Percentiles rank a stretch among this genome's conserved stretches.
Conservation (phyloP, 1,284 basidiomycete species). For the Volvariella surrecta region DNA sequence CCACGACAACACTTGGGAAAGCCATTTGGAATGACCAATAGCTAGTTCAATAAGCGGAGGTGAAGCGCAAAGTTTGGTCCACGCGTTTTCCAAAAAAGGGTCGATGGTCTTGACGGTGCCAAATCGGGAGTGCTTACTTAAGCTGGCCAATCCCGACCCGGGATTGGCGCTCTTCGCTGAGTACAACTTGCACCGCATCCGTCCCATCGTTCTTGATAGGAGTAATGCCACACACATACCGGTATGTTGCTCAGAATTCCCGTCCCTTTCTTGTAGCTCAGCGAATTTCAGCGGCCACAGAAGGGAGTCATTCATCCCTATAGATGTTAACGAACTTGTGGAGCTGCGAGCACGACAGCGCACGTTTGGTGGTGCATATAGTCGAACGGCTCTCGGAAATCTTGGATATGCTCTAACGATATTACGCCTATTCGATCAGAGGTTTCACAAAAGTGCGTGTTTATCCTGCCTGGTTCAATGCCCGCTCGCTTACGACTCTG, state of each 20-base stretch:
- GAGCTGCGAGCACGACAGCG: conserved; percentile 73
- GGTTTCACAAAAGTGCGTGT: conserved; percentile 59
- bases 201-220: too few species aligned
- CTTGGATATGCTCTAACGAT: conserved; percentile 71
- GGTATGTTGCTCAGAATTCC: too few species aligned
- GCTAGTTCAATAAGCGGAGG: too few species aligned
- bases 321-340: conserved; percentile 57
- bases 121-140: too few species aligned
- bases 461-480: background rate
- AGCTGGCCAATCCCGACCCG: too few species aligned
- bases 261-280: background rate
- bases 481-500: background rate
- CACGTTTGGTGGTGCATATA: conserved; percentile 78
- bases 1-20: background rate
- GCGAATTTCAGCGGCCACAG: conserved; percentile 45
- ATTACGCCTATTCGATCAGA: conserved; percentile 65
- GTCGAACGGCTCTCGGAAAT: conserved; percentile 64
- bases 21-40: too few species aligned
- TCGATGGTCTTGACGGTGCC: too few species aligned
- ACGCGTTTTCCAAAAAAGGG: too few species aligned
- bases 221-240: too few species aligned
- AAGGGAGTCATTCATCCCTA: conserved; percentile 44
- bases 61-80: too few species aligned
- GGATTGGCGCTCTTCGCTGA: too few species aligned
- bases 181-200: too few species aligned